A percentile compares a stretch with the other conserved stretches of the same genome.
Conservation (phyloP, 768 basidiomycete species). For the Boletus fagicola region DNA sequence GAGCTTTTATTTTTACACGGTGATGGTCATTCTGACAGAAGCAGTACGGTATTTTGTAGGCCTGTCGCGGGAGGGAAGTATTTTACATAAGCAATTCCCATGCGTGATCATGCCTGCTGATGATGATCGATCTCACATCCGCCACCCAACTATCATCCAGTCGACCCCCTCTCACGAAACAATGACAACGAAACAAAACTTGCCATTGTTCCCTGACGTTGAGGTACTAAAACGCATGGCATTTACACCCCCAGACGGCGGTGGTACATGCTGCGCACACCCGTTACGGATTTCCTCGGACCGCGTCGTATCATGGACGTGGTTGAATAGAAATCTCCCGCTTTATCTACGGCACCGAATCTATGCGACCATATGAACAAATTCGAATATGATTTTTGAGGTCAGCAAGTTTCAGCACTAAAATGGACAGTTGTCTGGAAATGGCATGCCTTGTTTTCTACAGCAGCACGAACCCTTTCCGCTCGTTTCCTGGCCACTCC, state of each 20-base stretch:
- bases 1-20: neutral
- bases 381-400: neutral
- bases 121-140: neutral
- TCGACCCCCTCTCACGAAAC: conserved; percentile 5
- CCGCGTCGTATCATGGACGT: neutral
- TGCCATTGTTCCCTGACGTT: conserved; percentile 1
- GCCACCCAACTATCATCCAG: neutral
- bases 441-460: conserved; percentile 24
- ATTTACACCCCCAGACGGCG: neutral
- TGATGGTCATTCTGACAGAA: neutral
- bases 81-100: conserved; percentile 18
- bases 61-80: neutral
- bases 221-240: neutral
- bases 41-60: neutral
- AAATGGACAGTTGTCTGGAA: conserved; percentile 14
- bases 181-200: neutral
- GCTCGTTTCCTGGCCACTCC: neutral
- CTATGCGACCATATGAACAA: conserved; percentile 10
- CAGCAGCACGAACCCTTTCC: conserved; percentile 2
- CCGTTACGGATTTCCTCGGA: neutral
- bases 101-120: neutral
- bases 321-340: neutral
- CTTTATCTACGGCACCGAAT: neutral
- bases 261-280: neutral
- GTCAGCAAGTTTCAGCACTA: conserved; percentile 1